Evolutionary conservation across 495 filamentous ascomycete species (phyloP).

Genomic region (Hypoxylon fragiforme): DNA sequence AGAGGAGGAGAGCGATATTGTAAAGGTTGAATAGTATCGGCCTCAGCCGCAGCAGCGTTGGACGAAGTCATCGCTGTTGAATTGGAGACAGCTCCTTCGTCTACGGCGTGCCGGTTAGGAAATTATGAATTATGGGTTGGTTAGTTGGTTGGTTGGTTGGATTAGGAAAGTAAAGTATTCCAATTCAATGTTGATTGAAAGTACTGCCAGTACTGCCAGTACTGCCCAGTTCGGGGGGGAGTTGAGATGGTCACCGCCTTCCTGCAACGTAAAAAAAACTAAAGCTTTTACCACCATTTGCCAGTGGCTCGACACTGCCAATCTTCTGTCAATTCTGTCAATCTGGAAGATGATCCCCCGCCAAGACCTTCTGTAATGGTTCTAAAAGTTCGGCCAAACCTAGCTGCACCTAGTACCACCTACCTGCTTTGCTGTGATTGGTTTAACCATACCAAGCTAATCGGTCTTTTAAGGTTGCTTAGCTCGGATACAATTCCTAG

Average conservation of each 20-base stretch:
- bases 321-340: not conserved
- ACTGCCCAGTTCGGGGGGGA: slow-evolving; percentile 33
- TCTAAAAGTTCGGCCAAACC: slow-evolving; percentile 1
- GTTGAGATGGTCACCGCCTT: slow-evolving; percentile 39
- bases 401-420: too few species aligned
- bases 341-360: slow-evolving; percentile 1
- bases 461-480: slow-evolving; percentile 2
- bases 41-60: slow-evolving; percentile 31
- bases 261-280: slow-evolving; percentile 37
- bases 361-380: slow-evolving; percentile 7
- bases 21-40: too few species aligned
- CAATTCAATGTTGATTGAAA: slow-evolving; percentile 2
- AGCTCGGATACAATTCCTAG: slow-evolving; percentile 9
- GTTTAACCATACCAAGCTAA: slow-evolving; percentile 1
- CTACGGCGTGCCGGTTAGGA: slow-evolving; percentile 32
- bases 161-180: not conserved
- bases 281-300: slow-evolving; percentile 17
- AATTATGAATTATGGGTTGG: too few species aligned
- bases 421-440: slow-evolving; percentile 24
- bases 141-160: too few species aligned
- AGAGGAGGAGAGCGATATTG: not conserved
- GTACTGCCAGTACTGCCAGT: too few species aligned
- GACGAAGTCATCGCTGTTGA: slow-evolving; percentile 46
- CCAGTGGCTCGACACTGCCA: slow-evolving; percentile 27
- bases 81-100: slow-evolving; percentile 42